A percentile compares a stretch with the other conserved stretches of the same genome.
phyloP scores from a whole-genome alignment of 208 protist species.

The Perkinsela sp. region DNA sequence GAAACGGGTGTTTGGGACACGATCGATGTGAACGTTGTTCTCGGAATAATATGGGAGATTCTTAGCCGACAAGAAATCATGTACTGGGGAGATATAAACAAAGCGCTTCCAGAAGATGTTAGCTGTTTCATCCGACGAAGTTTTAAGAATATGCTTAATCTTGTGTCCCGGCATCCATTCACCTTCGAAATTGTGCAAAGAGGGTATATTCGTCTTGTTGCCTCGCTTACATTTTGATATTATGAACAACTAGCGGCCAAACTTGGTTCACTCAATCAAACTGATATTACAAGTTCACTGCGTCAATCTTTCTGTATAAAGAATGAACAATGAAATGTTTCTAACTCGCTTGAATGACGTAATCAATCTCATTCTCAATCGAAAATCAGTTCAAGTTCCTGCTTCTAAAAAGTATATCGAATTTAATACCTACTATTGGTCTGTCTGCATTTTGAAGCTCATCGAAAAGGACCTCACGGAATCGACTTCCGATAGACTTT shows the following conservation, averaged over 20 bases:
- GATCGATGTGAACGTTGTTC: not conserved
- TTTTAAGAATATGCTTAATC: not conserved
- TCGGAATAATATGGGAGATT: not conserved
- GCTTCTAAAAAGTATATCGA: not conserved
- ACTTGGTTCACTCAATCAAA: no score
- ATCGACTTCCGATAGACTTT: no score
- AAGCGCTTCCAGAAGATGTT: not conserved
- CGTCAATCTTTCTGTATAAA: no score
- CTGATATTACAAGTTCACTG: no score
- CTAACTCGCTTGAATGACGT: no score
- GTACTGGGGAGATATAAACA: not conserved
- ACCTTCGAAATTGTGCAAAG: not conserved
- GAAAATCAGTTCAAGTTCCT: not conserved
- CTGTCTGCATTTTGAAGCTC: not conserved
- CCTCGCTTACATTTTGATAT: not conserved
- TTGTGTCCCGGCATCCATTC: not conserved
- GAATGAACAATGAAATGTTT: no score
- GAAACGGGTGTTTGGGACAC: not conserved
- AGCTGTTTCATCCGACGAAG: not conserved
- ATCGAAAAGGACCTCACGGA: not conserved
- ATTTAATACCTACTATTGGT: not conserved
- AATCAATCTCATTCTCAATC: not conserved
- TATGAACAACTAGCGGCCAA: not conserved
- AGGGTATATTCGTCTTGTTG: not conserved
- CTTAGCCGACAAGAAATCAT: not conserved